Base-by-base conservation (phyloP, 73 alveolate species). In the Effrenium voratum region DNA sequence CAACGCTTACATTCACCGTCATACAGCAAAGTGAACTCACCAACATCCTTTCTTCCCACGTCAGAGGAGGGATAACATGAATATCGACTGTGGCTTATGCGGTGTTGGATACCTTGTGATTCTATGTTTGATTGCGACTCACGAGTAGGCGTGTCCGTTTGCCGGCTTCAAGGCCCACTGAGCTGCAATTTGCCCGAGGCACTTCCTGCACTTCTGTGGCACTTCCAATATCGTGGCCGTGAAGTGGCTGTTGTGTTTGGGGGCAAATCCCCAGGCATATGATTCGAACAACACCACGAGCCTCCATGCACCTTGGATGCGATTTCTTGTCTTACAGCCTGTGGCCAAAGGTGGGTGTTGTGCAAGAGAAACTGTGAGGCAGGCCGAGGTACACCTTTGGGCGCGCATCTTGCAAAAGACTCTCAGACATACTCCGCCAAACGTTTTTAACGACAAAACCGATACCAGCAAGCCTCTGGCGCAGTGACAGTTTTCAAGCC, bases 201-300 rank as follows among this genome's bases (percentile, higher is more conserved):
- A 87, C 24, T 87, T 87, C 24, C 95, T 87, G 72, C 68, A 59
- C 52, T 87, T 87, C 50, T 87, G 95, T 15, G 95, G 95, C 72
- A 60, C 95, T 49, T 87, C 95, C 36, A 87, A 87, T 50, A 70
- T 87, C 68, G 95, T 87, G 85, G 85, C 76, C 4, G 68, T 87
- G 49, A 87, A 84, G 34, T 87, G 95, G 95, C 84, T 87, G 15
- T 38, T 87, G 85, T 84, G 73, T 49, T 87, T 63, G 44, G 83
- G 85, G 5, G 95, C 95, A 8, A 60, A 83, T 30, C 84, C 95
- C 10, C 43, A 36, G 28, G 80, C 85, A 24, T 84, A 87, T 32
- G 95, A 87, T 87, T 24, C 95, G 72, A 87, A 87, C 85, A 87
- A 72, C 84, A 87, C 95, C 95, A 87, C 95, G 13, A 84, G 52